Evolutionary conservation across 202 grass and related monocot genomes (phyloP), one percentile per base, ranked within the genome.

Genomic region (Hordeum pubiflorum): DNA sequence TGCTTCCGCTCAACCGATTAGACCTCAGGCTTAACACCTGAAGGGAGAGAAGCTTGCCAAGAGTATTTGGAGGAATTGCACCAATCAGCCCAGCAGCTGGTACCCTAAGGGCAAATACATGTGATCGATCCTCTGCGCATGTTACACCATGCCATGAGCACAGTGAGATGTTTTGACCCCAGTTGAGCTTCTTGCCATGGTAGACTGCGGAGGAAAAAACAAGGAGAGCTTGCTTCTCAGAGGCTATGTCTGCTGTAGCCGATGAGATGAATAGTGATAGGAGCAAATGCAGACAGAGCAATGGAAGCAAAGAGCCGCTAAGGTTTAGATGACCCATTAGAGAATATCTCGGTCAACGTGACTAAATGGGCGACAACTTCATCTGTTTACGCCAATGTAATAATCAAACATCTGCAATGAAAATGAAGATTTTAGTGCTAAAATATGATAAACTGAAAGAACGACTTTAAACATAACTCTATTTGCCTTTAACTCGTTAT

Each of bases 91-190:
- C 96, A 76, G 88, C 81, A 72, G 85, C 96, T 67, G 96, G 96
- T 60, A 99, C 85, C 68, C 96, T 84, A 57, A 99, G 82, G 60
- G 90, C 83, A 46, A 69, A 72, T 84, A 96, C 78, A 77, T 32
- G 78, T 24, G 87, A 88, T 71, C 36, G 69, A 74, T 95, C 89
- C 3, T 24, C 34, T 43, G 87, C 72, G 68, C 96, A 99, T 85
- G 56, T 84, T 44, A 99, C 90, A 32, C 96, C 96, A 88, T 93
- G 90, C 96, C 96, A 99, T 36, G 89, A 89, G 81, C 96, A 99
- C 59, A 91, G 32, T 64, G 89, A 87, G 41, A 69, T 85, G 56
- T 93, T 96, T 76, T 75, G 78, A 71, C 58, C 77, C 96, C 96
- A 99, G 64, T 91, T 90, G 63, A 96, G 83, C 79, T 84, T 96